Base-by-base conservation (phyloP, 1,284 basidiomycete genomes). In the Boletellus deceptivus region DNA sequence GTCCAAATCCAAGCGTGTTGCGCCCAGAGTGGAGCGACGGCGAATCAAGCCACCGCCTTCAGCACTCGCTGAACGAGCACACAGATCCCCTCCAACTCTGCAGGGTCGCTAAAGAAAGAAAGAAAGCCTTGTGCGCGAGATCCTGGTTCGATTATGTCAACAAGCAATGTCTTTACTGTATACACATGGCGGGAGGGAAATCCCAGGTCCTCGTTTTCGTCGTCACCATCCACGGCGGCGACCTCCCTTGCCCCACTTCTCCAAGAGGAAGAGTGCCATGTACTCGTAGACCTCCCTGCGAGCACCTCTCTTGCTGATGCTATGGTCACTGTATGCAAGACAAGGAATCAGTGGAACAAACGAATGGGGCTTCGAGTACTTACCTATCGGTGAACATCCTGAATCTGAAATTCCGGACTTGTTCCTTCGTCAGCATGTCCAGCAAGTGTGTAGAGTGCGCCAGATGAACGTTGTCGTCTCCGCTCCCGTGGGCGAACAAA, bases 321-420 rank as follows among this genome's bases (percentile, higher is more conserved):
- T 66, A 62, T 97, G 93, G 65, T 92, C 89, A 61, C 92, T 93
- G 65, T 47, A 54, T 29, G 37, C 25, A 48, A 3, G 10, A 17
- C 13, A 52, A 18, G 38, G n/a, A 34, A 56, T 55, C 47, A 55
- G 42, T 18, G 29, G 29, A 34, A 52, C 43, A 24, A 41, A 47
- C 51, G 54, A 25, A 25, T n/a, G 22, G 39, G 46, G 29, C 10
- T 14, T 27, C 24, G 25, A 70, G 78, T 56, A 57, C 8, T 25
- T 8, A 89, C 87, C 90, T 93, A 70, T 99, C 96, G 24, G 93
- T 93, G 71, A 98, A 99, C 89, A 97, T 92, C 64, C 95, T 81
- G 71, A 98, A 97, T 61, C 86, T 77, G 73, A 89, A 98, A 36
- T 82, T 82, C 55, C 89, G 76, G 33, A 98, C 81, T 49, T 84